Conservation (phyloP, 2,329 filamentous ascomycete species). For the Shiraia bambusicola region DNA sequence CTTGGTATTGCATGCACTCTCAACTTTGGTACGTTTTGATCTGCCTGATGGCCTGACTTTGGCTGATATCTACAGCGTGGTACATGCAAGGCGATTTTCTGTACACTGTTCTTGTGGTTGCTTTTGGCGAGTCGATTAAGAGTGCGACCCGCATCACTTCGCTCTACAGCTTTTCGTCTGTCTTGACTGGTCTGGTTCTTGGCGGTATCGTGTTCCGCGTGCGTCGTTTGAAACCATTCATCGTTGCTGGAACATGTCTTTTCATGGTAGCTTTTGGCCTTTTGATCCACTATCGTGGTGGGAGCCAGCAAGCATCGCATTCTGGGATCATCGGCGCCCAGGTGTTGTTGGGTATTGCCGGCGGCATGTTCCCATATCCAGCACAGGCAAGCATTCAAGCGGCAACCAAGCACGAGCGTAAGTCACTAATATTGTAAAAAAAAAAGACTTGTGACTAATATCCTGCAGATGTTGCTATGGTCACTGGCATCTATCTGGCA, state of each 20-base stretch:
- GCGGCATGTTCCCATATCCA: conserved; percentile 62
- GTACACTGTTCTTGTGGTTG: conserved; percentile 62
- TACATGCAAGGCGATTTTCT: conserved; percentile 65
- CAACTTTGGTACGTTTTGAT: conserved; percentile 14
- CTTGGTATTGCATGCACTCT: conserved; percentile 55
- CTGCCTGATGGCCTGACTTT: not conserved
- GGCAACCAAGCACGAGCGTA: conserved; percentile 51
- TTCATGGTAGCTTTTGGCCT: conserved; percentile 68
- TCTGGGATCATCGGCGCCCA: conserved; percentile 64
- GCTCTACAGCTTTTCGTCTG: conserved; percentile 60
- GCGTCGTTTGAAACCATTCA: conserved; percentile 63
- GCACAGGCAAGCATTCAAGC: conserved; percentile 55
- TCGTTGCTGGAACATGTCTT: conserved; percentile 60
- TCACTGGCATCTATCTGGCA: conserved; percentile 64
- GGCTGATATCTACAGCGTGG: conserved; percentile 45
- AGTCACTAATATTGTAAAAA: not conserved
- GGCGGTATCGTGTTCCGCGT: conserved; percentile 59
- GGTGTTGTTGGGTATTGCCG: conserved; percentile 63
- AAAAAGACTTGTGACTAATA: not conserved
- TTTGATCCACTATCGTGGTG: conserved; percentile 64
- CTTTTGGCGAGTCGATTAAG: conserved; percentile 60
- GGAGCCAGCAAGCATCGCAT: conserved; percentile 45
- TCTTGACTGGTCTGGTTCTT: conserved; percentile 59
- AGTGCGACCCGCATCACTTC: conserved; percentile 61
- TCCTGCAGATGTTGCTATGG: conserved; percentile 56